phyloP scores from a whole-genome alignment of 768 basidiomycete genomes.

The Cyclocybe cylindracea region DNA sequence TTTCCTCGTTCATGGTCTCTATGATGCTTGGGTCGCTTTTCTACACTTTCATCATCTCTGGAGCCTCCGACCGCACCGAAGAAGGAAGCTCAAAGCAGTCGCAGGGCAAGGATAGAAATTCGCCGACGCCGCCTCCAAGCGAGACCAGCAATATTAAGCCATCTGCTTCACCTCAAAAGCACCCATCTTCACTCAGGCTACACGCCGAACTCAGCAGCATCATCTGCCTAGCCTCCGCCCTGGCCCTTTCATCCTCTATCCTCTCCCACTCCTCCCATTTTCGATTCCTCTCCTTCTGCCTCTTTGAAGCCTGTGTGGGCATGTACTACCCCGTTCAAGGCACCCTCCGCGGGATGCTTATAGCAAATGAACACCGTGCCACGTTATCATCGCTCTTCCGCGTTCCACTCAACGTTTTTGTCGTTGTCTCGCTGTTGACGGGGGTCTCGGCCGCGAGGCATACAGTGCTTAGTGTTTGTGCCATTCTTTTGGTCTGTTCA shows the following conservation, averaged over 20 bases:
- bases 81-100: no score
- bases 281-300: constrained; percentile 74
- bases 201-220: constrained; percentile 69
- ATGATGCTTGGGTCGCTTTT: constrained; percentile 81
- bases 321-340: constrained; percentile 82
- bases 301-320: constrained; percentile 76
- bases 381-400: constrained; percentile 77
- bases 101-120: no score
- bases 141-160: background rate
- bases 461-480: constrained; percentile 58
- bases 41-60: constrained; percentile 54
- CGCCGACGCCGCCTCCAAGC: no score
- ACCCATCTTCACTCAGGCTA: constrained; percentile 45
- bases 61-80: constrained; percentile 20
- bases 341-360: constrained; percentile 65
- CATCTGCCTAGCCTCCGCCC: constrained; percentile 59
- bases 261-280: constrained; percentile 41
- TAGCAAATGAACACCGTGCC: constrained; percentile 72
- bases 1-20: constrained; percentile 78
- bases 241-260: constrained; percentile 55
- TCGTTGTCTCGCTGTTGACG: constrained; percentile 66
- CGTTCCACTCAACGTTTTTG: constrained; percentile 75
- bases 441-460: constrained; percentile 67
- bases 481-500: constrained; percentile 58
- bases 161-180: background rate